Evolutionary conservation across 2,329 filamentous ascomycete species (phyloP).

Genomic region (Septoria linicola): DNA sequence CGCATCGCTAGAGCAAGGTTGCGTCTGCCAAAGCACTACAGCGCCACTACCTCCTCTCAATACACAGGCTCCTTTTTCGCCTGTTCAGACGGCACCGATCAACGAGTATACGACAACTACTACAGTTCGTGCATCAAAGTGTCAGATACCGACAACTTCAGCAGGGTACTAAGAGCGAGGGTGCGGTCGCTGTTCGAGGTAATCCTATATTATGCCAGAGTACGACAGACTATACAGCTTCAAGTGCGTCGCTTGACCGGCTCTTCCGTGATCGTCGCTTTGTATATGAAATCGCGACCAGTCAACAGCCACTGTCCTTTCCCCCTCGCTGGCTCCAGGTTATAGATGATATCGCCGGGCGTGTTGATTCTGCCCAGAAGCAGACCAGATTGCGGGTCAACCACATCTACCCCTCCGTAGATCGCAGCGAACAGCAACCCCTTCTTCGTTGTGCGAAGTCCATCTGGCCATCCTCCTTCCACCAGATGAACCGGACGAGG

Average conservation of each 20-base stretch:
- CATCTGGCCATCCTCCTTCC: conserved; percentile 38
- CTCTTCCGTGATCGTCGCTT: conserved; percentile 24
- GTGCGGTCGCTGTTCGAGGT: no score
- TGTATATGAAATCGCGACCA: conserved; percentile 26
- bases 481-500: conserved; percentile 39
- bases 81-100: conserved; percentile 26
- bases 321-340: conserved; percentile 23
- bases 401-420: conserved; percentile 25
- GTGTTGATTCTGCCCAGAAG: conserved; percentile 56
- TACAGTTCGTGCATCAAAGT: no score
- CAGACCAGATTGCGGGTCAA: conserved; percentile 29
- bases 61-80: conserved; percentile 21
- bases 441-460: conserved; percentile 22
- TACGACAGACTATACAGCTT: no score
- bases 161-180: no score
- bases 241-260: not conserved
- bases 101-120: conserved; percentile 27
- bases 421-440: conserved; percentile 24
- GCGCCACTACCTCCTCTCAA: conserved; percentile 21
- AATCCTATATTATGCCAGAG: no score
- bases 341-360: conserved; percentile 29
- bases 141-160: no score
- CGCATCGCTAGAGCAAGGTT: conserved; percentile 29
- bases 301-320: conserved; percentile 27
- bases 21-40: conserved; percentile 32